Percentiles rank a stretch among this genome's conserved stretches.
Evolutionary conservation across 176 grass and related monocot species (phyloP).

Genomic region (Aegilops umbellulata): DNA sequence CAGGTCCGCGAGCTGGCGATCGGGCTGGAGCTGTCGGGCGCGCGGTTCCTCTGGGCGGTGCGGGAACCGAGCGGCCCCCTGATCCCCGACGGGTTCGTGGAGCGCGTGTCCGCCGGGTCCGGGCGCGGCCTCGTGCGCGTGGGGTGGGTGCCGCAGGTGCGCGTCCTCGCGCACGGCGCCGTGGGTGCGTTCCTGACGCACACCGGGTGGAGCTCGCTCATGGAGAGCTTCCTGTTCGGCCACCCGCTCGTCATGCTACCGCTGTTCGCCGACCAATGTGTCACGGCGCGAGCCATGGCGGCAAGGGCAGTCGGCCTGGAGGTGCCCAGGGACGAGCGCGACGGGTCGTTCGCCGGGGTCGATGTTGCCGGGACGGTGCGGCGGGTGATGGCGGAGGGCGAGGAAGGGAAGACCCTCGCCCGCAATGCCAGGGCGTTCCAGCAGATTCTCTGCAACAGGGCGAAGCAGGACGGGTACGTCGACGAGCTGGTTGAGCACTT

Average conservation of each 20-base stretch:
- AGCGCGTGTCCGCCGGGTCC: no score
- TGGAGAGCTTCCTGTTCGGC: slow-evolving; percentile 38
- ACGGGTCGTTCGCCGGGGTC: slow-evolving; percentile 6
- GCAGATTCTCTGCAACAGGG: not conserved
- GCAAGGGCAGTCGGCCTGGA: slow-evolving; percentile 29
- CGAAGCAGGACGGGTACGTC: not conserved
- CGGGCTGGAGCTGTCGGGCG: slow-evolving; percentile 2
- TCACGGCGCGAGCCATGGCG: slow-evolving; percentile 6
- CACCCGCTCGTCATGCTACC: slow-evolving; percentile 40
- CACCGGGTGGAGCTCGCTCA: slow-evolving; percentile 29
- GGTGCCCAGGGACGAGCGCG: slow-evolving; percentile 13
- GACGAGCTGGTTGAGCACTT: not conserved
- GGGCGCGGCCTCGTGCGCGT: not conserved
- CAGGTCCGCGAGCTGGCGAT: not conserved
- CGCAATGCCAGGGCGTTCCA: not conserved
- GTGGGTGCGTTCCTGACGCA: slow-evolving; percentile 45
- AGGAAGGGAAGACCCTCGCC: slow-evolving; percentile 26
- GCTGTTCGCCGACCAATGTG: slow-evolving; percentile 4
- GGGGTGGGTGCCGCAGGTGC: slow-evolving; percentile 47
- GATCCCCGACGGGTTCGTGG: slow-evolving; percentile 25
- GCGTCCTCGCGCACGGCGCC: slow-evolving; percentile 20
- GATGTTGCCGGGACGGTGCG: slow-evolving; percentile 19
- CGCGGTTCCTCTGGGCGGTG: slow-evolving; percentile 10
- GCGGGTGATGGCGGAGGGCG: slow-evolving; percentile 45
- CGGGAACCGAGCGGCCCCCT: not conserved